phyloP scores from a whole-genome alignment of 495 filamentous ascomycete species.

The Penicillium paxilli region DNA sequence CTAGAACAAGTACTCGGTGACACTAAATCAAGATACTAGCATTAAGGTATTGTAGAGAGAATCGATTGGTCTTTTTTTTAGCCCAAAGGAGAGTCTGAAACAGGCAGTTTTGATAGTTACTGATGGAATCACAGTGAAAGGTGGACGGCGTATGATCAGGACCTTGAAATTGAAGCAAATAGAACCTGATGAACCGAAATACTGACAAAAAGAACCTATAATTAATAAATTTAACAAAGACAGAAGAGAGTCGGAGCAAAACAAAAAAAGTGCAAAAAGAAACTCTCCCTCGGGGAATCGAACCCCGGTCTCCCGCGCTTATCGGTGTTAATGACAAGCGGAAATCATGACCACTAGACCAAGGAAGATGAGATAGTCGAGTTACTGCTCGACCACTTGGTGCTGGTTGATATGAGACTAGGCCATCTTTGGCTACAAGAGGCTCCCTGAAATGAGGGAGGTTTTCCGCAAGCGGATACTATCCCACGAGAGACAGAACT shows the following conservation, averaged over 20 bases:
- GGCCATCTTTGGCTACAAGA: neutral
- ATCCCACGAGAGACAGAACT: neutral
- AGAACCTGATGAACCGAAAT: no score
- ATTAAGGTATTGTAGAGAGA: no score
- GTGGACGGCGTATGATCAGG: no score
- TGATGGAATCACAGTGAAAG: no score
- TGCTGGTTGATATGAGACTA: conserved; percentile 7
- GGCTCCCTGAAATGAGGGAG: no score
- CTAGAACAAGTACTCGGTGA: no score
- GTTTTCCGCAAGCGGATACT: neutral
- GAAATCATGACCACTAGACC: conserved; percentile 56
- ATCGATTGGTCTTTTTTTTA: no score
- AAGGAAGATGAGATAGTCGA: conserved; percentile 26
- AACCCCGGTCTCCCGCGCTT: conserved; percentile 50
- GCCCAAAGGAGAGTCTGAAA: no score
- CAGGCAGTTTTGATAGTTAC: no score
- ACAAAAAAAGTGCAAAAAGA: conserved; percentile 16
- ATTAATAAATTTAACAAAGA: neutral
- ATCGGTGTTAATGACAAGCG: conserved; percentile 45
- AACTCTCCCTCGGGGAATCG: conserved; percentile 53
- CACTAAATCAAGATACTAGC: no score
- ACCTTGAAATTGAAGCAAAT: no score
- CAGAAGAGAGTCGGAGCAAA: neutral
- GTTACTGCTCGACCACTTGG: conserved; percentile 31
- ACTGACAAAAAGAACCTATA: neutral